Base-by-base conservation (phyloP, 345 rosid species). In the Salix dunnii region DNA sequence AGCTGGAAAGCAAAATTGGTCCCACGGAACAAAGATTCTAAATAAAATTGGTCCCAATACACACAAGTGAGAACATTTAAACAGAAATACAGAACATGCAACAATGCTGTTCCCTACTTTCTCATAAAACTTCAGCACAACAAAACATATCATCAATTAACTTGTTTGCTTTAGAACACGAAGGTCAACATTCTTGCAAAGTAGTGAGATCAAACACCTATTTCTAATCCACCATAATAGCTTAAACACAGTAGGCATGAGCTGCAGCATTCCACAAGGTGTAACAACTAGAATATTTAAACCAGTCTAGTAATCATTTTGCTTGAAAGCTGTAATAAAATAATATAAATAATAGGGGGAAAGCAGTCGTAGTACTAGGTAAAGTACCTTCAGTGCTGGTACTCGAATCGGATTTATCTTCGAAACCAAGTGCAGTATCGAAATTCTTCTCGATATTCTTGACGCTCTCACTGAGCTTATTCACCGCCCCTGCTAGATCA, bases 401-500 rank as follows among this genome's bases (percentile, higher is more conserved):
- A 75, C 81, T 53, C 74, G 89, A 82, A 68, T 90, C 93, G 2
- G 91, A 51, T 75, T 96, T 92, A 74, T 96, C 97, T 68, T 96
- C 99, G 48, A 89, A 89, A 13, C 99, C 98, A 58, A 94, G 97
- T 72, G 99, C 99, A 58, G 42, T 92, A 81, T 96, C 99, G 12
- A 96, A 96, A 85, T 92, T 94, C 92, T 96, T 96, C 82, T 96
- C 99, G 1, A 96, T 94, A 83, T 94, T 96, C 90, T 96, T 96
- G 77, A 96, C 98, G 80, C 99, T 96, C 92, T 96, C 99, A 68
- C 93, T 91, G 85, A 96, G 84, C 89, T 96, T 96, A 83, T 92
- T 96, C 20, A 96, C 97, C 0, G 99, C 99, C 71, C 99, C 99
- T 20, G 98, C 94, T 51, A 96, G 89, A 94, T 96, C 99, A 65